These are phyloP conservation scores for Phalaenopsis equestris DNA, from an alignment of 106 monocot genomes.

Conservation along the genomic window DNA sequence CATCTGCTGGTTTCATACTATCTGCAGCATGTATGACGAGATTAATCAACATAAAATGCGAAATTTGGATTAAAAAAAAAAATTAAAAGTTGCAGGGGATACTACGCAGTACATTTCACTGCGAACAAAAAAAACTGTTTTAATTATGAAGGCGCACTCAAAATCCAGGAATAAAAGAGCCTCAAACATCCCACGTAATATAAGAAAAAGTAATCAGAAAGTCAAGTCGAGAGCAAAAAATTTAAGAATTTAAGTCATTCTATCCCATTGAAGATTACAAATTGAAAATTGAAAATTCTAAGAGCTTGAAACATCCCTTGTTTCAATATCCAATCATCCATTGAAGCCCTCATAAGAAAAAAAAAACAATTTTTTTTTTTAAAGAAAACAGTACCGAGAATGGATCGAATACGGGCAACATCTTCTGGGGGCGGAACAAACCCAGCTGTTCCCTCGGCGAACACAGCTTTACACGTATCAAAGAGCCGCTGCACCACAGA, in stretches of 20 bases:
- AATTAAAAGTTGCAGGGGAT: background rate
- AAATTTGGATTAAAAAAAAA: background rate
- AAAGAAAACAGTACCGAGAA: slow-evolving; percentile 44
- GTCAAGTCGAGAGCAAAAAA: background rate
- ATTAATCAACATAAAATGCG: background rate
- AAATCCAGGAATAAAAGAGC: background rate
- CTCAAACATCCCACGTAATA: no score
- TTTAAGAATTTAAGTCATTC: background rate
- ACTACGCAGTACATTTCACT: background rate
- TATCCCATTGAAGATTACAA: background rate
- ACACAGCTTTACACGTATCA: slow-evolving; percentile 58
- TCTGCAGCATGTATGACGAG: slow-evolving; percentile 20
- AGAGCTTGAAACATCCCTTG: background rate
- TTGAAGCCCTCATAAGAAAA: background rate
- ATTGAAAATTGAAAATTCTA: background rate
- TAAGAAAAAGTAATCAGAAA: no score
- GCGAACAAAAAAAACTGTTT: background rate
- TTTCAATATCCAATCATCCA: background rate
- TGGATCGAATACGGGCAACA: slow-evolving; percentile 31
- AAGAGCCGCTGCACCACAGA: slow-evolving; percentile 44
- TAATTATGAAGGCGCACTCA: background rate
- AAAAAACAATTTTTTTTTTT: background rate
- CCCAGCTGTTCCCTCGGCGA: slow-evolving; percentile 47
- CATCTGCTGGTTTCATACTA: slow-evolving; percentile 34
- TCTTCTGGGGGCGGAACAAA: slow-evolving; percentile 44